Base-by-base conservation (phyloP, 441 rosid species). In the Lepidium campestre region DNA sequence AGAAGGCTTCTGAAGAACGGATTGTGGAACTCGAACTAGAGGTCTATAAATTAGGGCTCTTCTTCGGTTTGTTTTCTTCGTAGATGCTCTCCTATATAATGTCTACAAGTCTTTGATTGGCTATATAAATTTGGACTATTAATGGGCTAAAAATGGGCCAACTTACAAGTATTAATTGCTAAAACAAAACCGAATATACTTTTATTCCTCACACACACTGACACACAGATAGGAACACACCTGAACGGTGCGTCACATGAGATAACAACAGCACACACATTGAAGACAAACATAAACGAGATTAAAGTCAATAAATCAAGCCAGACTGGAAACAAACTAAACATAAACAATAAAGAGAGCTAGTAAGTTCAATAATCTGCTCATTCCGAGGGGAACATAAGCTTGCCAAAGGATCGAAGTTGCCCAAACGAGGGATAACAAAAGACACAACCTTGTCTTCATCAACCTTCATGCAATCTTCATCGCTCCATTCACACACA, bases 381-480 rank as follows among this genome's bases (percentile, higher is more conserved):
- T 68, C 74, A 74, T 74, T 74, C 78, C 78, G 78, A 74, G 78
- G 78, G 78, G 78, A 74, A 74, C 78, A 70, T 73, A 74, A 68
- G 78, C 78, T 74, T 74, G 78, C 78, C 78, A 74, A 74, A 74
- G 78, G 78, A 74, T 74, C 65, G 74, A 74, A 74, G 78, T 74
- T 74, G 78, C 78, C 78, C 78, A 32, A 60, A 58, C 62, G 76
- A 72, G 77, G 58, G 77, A 74, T 68, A 68, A 62, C 31, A 57
- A 62, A 62, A 62, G 73, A 68, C 69, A 68, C 34, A 59, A 7
- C 55, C 66, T 76, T 58, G 50, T 41, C 68, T 62, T 66, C 76
- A 62, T 73, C 73, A 70, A 68, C 77, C 77, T 74, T 68, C 65
- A 56, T 74, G 77, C 77, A 74, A 74, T 74, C 77, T 68, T 68